Evolutionary conservation across 2,329 filamentous ascomycete genomes (phyloP), one percentile per base, ranked within the genome.

Genomic region (Neoarthrinium moseri): DNA sequence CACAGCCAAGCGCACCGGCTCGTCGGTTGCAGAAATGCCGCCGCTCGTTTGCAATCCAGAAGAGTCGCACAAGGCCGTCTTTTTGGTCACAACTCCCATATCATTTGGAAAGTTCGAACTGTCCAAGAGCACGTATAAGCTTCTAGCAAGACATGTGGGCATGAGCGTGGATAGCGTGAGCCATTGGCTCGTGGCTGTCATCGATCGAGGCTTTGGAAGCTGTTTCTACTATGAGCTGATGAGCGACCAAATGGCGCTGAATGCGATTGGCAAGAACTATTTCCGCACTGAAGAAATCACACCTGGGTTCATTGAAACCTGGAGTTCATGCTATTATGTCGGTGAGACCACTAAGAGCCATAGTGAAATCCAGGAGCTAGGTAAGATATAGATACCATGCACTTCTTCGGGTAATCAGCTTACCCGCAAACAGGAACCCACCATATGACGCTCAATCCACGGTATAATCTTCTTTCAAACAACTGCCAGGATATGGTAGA

Each of bases 401-500:
- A n/a, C n/a, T n/a, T n/a, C n/a, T n/a, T n/a, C n/a, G n/a, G n/a
- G n/a, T n/a, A n/a, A n/a, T n/a, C n/a, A n/a, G n/a, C n/a, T n/a
- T n/a, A n/a, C n/a, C 6, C 2, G 23, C n/a, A 17, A 29, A 3
- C 41, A 62, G 59, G 58, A n/a, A 44, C 44, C 7, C 48, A 51
- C 7, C 59, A 60, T 40, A 59, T 62, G 50, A 38, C 52, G 6
- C 43, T 56, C n/a, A 54, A 65, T 30, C 63, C 62, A 11, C 56
- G 56, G 21, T 65, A 65, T 35, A 56, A 61, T 18, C 51, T 64
- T 8, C 48, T 64, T 6, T 53, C 55, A 22, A 62, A 56, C 43
- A 65, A 64, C 47, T 65, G 62, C 33, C 61, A 65, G 45, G 56
- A 62, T 42, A 36, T 65, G 45, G 60, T 56, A 3, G 63, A 64